Conservation (phyloP, 2,329 filamentous ascomycete genomes). For the Aspergillus fischeri region DNA sequence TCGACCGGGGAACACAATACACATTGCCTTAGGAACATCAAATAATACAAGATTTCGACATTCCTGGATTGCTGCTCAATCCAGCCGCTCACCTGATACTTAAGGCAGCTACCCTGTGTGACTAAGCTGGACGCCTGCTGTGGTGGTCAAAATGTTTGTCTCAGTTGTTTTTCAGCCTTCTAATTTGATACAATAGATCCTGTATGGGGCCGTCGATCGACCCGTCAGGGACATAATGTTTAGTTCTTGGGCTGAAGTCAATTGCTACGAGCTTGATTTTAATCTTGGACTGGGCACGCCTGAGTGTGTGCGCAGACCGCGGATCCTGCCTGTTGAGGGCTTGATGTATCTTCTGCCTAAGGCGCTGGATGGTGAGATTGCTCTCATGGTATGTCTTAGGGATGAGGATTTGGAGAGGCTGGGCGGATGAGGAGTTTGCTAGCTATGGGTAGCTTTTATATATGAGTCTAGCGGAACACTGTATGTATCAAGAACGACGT, state of each 20-base stretch:
- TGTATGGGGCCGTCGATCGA: constrained; percentile 25
- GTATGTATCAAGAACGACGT: not conserved
- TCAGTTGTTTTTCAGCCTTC: too few species aligned
- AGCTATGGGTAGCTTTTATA: constrained; percentile 31
- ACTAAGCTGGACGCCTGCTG: too few species aligned
- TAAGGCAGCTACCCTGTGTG: too few species aligned
- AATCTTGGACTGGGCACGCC: constrained; percentile 45
- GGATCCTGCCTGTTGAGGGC: constrained; percentile 45
- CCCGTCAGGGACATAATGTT: constrained; percentile 45
- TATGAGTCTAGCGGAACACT: not conserved
- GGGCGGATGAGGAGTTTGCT: constrained; percentile 40
- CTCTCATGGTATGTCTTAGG: constrained; percentile 43
- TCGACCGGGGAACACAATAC: too few species aligned
- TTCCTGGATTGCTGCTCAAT: too few species aligned
- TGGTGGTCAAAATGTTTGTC: too few species aligned
- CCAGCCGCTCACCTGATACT: too few species aligned
- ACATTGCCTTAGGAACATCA: too few species aligned
- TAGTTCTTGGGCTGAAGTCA: constrained; percentile 52
- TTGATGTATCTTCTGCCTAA: constrained; percentile 51
- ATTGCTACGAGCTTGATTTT: constrained; percentile 45
- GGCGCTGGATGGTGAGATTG: constrained; percentile 41
- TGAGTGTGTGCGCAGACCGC: constrained; percentile 46
- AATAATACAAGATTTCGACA: too few species aligned
- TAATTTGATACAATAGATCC: too few species aligned
- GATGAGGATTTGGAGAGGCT: constrained; percentile 48